Conservation (phyloP, 164 flowering plant species). For the Vitis rotundifolia region DNA sequence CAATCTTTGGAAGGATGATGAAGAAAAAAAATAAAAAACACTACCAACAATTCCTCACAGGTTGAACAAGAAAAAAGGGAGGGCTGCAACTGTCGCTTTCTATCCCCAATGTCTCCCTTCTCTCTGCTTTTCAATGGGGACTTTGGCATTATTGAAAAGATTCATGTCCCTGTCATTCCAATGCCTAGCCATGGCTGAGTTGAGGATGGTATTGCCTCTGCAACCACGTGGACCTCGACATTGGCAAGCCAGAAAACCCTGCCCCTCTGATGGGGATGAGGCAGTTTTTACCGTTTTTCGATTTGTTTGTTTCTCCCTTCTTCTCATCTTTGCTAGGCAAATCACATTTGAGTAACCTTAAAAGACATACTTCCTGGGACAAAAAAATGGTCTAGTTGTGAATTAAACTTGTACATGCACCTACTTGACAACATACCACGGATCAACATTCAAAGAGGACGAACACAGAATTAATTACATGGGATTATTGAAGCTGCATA, state of each 20-base stretch:
- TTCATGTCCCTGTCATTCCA: slow-evolving; percentile 15
- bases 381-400: no score
- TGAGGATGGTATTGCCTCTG: slow-evolving; percentile 14
- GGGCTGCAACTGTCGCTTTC: neutral
- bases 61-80: neutral
- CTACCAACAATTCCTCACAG: slow-evolving; percentile 18
- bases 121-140: slow-evolving; percentile 10
- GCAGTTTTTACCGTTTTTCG: no score
- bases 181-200: slow-evolving; percentile 10
- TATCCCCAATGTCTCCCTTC: neutral
- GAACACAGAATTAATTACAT: no score
- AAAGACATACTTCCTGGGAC: no score
- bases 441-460: no score
- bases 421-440: no score
- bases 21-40: neutral
- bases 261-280: slow-evolving; percentile 2
- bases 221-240: slow-evolving; percentile 12
- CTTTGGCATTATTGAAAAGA: slow-evolving; percentile 16
- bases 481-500: no score
- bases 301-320: no score
- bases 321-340: neutral
- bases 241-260: slow-evolving; percentile 2
- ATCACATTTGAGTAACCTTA: neutral
- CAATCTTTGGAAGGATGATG: slow-evolving; percentile 1
- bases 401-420: no score